Base-by-base conservation (phyloP, 78 protist genomes). In the Dictyostelium citrinum region DNA sequence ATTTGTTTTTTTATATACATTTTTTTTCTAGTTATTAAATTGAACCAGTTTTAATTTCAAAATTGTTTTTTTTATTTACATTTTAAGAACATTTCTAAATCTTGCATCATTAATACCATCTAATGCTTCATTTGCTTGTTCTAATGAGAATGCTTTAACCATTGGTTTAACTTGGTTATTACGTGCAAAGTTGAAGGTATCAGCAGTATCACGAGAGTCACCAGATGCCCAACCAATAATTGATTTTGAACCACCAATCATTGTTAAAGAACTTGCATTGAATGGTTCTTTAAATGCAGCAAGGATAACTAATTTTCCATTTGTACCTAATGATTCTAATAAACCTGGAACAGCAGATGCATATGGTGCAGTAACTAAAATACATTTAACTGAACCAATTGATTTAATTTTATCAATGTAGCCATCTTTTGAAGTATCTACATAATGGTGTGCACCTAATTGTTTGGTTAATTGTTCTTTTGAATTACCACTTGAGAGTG, bases 381-480 rank as follows among this genome's bases (percentile, higher is more conserved):
- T 72, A 2, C 49, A 43, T 43, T 81, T 49, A 0, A 81, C 71
- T 11, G 74, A 49, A 79, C 79, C 82, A 37, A 91, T 29, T 20
- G 58, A 33, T 24, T 64, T 74, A 2, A 82, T 17, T 39, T 49
- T 2, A 3, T 76, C 79, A 68, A 74, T 20, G 14, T 61, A 76
- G 17, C 77, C 96, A 24, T 78, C 81, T 20, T 72, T 39, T 60
- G 84, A 46, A 11, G 82, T 20, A 51, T 81, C 82, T 12, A 85
- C 29, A 76, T 85, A 93, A 46, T 67, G 84, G 14, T 29, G 64
- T 12, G 96, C 93, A 20, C 93, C 96, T 17, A 93, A 71, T 64
- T 84, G 17, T 27, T 43, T 39, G 9, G 92, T 37, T 14, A 85
- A 45, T 22, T 37, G 27, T 41, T 64, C 83, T 60, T 79, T 81